These are phyloP conservation scores for Sechiopsis laciniata DNA, from an alignment of 306 rosid species.

Conservation along the genomic window DNA sequence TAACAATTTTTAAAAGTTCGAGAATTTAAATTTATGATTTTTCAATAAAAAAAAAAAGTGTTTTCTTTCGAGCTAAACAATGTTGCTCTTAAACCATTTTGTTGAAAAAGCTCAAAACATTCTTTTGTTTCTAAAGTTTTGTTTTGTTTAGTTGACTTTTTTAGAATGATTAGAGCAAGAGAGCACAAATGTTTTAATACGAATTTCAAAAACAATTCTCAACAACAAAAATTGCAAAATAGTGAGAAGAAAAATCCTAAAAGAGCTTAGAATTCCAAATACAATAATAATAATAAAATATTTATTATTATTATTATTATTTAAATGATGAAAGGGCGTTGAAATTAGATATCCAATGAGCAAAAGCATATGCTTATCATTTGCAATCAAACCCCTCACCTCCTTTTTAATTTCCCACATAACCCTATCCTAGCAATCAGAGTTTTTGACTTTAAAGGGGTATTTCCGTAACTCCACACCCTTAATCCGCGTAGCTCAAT, in stretches of 20 bases:
- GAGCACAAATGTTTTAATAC: neutral
- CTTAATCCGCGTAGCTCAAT: slow-evolving; percentile 1
- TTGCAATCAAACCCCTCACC: neutral
- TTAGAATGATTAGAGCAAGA: neutral
- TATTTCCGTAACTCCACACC: neutral
- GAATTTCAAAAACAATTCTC: neutral
- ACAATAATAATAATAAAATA: neutral
- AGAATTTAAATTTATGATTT: no score
- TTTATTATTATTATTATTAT: no score
- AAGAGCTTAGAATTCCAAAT: neutral
- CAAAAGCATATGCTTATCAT: neutral
- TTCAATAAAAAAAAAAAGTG: no score
- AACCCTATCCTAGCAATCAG: neutral
- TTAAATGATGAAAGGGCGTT: slow-evolving; percentile 6
- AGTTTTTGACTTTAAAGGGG: neutral
- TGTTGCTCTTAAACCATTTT: no score
- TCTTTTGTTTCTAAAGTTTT: no score
- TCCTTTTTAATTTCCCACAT: neutral
- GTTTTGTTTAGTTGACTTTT: neutral
- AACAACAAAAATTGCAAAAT: neutral
- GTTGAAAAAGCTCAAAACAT: no score
- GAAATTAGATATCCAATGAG: neutral
- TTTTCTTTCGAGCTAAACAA: no score
- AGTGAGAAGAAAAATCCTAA: neutral
- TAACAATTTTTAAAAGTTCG: no score